These are phyloP conservation scores for Coriolopsis trogii DNA, from an alignment of 1,284 basidiomycete genomes.

Conservation along the genomic window DNA sequence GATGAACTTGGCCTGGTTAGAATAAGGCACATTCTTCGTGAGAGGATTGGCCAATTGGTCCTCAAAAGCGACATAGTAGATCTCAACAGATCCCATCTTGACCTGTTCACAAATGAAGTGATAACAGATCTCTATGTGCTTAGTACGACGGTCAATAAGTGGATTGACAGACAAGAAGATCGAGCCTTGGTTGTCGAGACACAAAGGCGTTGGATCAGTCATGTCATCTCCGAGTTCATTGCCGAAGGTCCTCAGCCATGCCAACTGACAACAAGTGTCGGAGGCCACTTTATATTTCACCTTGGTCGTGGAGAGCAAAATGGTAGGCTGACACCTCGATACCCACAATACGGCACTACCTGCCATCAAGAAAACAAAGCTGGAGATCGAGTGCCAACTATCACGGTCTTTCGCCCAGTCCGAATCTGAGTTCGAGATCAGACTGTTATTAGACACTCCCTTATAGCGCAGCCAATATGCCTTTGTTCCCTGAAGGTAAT, in stretches of 20 bases:
- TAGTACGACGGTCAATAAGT: neutral
- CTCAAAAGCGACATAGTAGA: neutral
- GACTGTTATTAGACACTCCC: neutral
- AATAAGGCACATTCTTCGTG: neutral
- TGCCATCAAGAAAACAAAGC: constrained; percentile 29
- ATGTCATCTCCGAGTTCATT: constrained; percentile 1
- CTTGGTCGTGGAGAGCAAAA: constrained; percentile 30
- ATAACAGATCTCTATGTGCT: constrained; percentile 8
- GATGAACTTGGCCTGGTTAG: neutral
- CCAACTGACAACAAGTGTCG: constrained; percentile 3
- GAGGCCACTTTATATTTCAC: constrained; percentile 22
- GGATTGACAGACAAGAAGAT: constrained; percentile 9
- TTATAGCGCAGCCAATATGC: constrained; percentile 4
- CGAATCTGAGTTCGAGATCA: constrained; percentile 14
- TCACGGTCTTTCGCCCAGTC: constrained; percentile 30
- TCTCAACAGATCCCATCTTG: neutral
- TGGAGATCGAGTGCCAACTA: constrained; percentile 12
- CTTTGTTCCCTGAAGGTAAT: constrained; percentile 10
- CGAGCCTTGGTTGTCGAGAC: constrained; percentile 39
- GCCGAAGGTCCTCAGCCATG: constrained; percentile 2
- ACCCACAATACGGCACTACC: constrained; percentile 31
- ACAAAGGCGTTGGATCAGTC: constrained; percentile 19
- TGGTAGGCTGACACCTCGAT: constrained; percentile 29
- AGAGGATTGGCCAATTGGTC: neutral
- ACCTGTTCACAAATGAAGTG: constrained; percentile 7